Conservation (phyloP, 2,329 filamentous ascomycete species). For the Truncatella angustata region DNA sequence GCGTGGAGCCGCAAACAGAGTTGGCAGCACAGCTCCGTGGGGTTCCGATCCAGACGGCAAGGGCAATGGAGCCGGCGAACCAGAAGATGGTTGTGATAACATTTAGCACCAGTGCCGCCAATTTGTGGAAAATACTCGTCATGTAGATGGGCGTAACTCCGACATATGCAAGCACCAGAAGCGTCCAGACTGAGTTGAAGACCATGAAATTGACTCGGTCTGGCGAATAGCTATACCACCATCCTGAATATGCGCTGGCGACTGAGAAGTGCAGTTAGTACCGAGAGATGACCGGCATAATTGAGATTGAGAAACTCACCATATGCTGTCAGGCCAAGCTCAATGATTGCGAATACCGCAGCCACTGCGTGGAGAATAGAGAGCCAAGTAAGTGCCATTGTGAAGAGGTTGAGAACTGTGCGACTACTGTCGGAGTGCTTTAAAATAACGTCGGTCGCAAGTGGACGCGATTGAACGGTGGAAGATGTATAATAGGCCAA, state of each 20-base stretch:
- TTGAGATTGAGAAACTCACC: conserved; percentile 45
- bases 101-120: conserved; percentile 66
- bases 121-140: conserved; percentile 59
- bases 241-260: conserved; percentile 44
- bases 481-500: no score
- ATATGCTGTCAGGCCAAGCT: conserved; percentile 73
- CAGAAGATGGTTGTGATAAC: conserved; percentile 79
- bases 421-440: no score
- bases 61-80: conserved; percentile 81
- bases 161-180: conserved; percentile 70
- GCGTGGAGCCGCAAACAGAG: conserved; percentile 55
- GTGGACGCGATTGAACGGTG: no score
- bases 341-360: conserved; percentile 66
- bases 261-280: conserved; percentile 39
- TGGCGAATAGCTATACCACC: conserved; percentile 39
- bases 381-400: conserved; percentile 54
- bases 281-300: not conserved
- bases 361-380: conserved; percentile 66
- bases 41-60: conserved; percentile 64
- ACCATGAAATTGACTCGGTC: conserved; percentile 72
- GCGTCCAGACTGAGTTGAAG: conserved; percentile 75
- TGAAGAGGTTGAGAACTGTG: conserved; percentile 12
- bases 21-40: conserved; percentile 47
- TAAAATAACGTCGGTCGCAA: no score
- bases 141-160: conserved; percentile 64